These are phyloP conservation scores for Camelina sativa DNA, from an alignment of 345 rosid species.

Conservation along the genomic window DNA sequence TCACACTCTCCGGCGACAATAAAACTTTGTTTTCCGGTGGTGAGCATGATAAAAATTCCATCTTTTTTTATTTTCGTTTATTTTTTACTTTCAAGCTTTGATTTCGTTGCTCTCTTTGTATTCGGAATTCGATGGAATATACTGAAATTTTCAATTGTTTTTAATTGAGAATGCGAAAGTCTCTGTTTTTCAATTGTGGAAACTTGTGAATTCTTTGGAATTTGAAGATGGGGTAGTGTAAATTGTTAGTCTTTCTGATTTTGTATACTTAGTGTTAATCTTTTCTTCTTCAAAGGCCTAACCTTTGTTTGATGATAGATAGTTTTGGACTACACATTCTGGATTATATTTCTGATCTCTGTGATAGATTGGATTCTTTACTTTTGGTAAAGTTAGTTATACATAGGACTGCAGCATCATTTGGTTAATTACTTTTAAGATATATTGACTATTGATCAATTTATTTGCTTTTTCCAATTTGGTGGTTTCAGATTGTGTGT, in stretches of 20 bases:
- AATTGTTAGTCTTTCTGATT: not conserved
- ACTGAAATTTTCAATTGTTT: not conserved
- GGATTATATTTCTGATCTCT: no score
- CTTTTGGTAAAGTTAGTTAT: constrained; percentile 6
- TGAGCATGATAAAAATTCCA: not conserved
- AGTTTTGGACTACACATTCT: not conserved
- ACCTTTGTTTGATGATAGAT: constrained; percentile 3
- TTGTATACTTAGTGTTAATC: not conserved
- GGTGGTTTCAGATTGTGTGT: constrained; percentile 58
- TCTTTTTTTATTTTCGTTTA: not conserved
- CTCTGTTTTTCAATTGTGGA: constrained; percentile 7
- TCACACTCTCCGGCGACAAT: constrained; percentile 24
- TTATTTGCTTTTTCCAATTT: constrained; percentile 23
- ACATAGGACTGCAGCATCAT: not conserved
- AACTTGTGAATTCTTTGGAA: constrained; percentile 11
- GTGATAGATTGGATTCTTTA: not conserved
- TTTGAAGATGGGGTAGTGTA: not conserved
- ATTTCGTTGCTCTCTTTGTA: not conserved
- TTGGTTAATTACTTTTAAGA: not conserved
- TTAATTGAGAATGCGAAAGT: not conserved
- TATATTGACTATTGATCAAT: not conserved
- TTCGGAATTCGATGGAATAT: constrained; percentile 4
- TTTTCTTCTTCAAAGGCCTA: constrained; percentile 7
- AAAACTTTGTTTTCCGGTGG: constrained; percentile 22
- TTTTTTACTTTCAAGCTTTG: not conserved